Percentiles rank a stretch among this genome's conserved stretches.
Conservation (phyloP, 352 stramenopile genomes). For the Phytophthora kernoviae region DNA sequence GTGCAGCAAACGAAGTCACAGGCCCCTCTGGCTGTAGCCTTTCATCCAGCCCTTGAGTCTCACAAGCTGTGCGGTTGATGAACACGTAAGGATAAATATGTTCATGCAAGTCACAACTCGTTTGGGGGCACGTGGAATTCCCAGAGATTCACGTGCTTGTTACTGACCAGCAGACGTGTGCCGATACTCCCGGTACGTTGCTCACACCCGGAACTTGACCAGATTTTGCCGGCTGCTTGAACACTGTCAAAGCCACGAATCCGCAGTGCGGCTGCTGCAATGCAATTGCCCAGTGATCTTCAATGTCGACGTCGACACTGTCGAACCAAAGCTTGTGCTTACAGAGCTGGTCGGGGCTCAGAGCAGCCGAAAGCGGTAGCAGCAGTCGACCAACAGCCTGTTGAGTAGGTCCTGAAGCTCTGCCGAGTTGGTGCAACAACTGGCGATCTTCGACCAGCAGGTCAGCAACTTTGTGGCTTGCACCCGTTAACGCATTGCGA, state of each 20-base stretch:
- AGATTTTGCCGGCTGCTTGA: slow-evolving; percentile 21
- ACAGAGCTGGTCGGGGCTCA: slow-evolving; percentile 11
- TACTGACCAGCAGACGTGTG: slow-evolving; percentile 39
- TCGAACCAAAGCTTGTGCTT: slow-evolving; percentile 27
- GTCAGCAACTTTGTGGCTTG: slow-evolving; percentile 21
- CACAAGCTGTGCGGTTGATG: slow-evolving; percentile 40
- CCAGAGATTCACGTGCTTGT: slow-evolving; percentile 42
- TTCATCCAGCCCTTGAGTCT: slow-evolving; percentile 36
- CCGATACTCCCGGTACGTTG: slow-evolving; percentile 28
- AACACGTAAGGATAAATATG: slow-evolving; percentile 48
- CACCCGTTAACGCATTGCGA: background rate
- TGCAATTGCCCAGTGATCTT: slow-evolving; percentile 11
- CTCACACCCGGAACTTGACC: slow-evolving; percentile 1
- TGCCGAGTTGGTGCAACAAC: slow-evolving; percentile 20
- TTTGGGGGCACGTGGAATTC: slow-evolving; percentile 36
- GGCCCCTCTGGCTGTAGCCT: slow-evolving; percentile 27
- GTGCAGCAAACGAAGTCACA: slow-evolving; percentile 25
- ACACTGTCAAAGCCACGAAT: slow-evolving; percentile 34
- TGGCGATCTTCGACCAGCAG: slow-evolving; percentile 30
- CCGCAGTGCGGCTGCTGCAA: slow-evolving; percentile 14
- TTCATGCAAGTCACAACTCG: slow-evolving; percentile 43
- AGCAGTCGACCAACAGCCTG: slow-evolving; percentile 27
- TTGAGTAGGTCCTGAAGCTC: slow-evolving; percentile 22
- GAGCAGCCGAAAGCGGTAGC: slow-evolving; percentile 26
- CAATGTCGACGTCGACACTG: slow-evolving; percentile 3